Base-by-base conservation (phyloP, 83 land plant genomes). In the Thuja plicata region DNA sequence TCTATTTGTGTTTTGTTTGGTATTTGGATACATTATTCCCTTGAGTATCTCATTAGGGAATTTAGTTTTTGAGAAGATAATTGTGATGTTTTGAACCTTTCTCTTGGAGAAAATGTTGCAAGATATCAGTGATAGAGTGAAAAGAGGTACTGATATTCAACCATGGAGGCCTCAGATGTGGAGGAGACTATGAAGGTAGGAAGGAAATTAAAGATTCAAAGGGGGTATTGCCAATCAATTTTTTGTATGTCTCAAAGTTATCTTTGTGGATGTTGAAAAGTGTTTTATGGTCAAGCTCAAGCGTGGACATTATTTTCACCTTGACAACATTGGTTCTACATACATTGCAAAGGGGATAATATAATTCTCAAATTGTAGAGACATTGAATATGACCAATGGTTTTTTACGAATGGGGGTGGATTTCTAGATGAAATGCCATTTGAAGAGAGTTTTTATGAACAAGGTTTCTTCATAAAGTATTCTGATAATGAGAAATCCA, bases 271-370 rank as follows among this genome's bases (percentile, higher is more conserved):
- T 48, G 52, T 40, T 21, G 62, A 13, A 24, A 35, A 43, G 37
- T 57, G 89, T 19, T 78, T 87, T 24, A 46, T 78, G 48, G 89
- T 57, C 21, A 88, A 81, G 40, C 89, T 88, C 84, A 88, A 78
- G 41, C 81, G 89, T n/a, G 89, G 89, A 17, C 86, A 88, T 24
- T 50, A 43, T 76, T 88, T 88, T 77, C 89, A 88, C 54, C 89
- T 88, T 37, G 88, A 91, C 86, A 88, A 90, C 50, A 91, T 91
- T 40, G 91, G 91, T 34, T 91, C 91, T 35, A 88, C 91, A 41
- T 89, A 89, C 88, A 91, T 88, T 91, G 90, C 90, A 70, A 91
- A 91, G 86, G 91, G 91, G 38, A 89, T 87, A 24, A 91, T 91
- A 90, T 90, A 91, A 27, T 91, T 90, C 90, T 90, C 91, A 34